Evolutionary conservation across 2,329 filamentous ascomycete species (phyloP).

Genomic region (Macrophomina pseudophaseolina): DNA sequence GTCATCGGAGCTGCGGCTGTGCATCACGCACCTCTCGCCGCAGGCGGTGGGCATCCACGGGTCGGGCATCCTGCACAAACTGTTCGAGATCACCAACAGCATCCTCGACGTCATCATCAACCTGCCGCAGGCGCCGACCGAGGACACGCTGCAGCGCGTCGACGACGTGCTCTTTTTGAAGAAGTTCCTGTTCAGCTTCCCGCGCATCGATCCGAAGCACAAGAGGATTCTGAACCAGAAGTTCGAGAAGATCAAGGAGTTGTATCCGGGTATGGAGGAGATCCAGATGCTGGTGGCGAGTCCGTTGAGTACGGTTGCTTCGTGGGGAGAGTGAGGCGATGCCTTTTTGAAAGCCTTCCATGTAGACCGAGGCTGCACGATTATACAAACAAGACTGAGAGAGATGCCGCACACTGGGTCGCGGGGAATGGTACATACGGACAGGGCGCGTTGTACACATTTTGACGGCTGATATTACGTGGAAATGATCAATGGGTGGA

Average conservation of each 20-base stretch:
- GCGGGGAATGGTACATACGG: no score
- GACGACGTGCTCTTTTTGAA: conserved; percentile 61
- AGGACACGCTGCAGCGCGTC: conserved; percentile 55
- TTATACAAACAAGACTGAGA: no score
- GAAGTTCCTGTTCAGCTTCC: conserved; percentile 56
- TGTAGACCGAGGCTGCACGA: no score
- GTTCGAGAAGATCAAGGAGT: conserved; percentile 43
- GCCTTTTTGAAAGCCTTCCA: neutral
- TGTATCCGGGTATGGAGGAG: conserved; percentile 40
- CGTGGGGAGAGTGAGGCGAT: conserved; percentile 1
- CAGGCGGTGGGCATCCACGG: conserved; percentile 61
- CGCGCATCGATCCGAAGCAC: conserved; percentile 54
- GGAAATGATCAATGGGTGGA: no score
- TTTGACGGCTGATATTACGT: no score
- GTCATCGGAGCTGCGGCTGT: conserved; percentile 50
- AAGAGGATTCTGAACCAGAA: conserved; percentile 52
- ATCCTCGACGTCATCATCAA: conserved; percentile 64
- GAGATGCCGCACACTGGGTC: no score
- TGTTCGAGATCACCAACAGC: conserved; percentile 66
- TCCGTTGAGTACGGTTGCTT: conserved; percentile 7
- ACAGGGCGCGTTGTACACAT: no score
- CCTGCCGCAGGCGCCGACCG: conserved; percentile 52
- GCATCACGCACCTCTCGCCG: conserved; percentile 48
- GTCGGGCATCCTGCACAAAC: conserved; percentile 62
- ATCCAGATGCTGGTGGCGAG: conserved; percentile 19